Evolutionary conservation across 768 basidiomycete species (phyloP), one percentile per base, ranked within the genome.

Genomic region (Tricholoma sp.): DNA sequence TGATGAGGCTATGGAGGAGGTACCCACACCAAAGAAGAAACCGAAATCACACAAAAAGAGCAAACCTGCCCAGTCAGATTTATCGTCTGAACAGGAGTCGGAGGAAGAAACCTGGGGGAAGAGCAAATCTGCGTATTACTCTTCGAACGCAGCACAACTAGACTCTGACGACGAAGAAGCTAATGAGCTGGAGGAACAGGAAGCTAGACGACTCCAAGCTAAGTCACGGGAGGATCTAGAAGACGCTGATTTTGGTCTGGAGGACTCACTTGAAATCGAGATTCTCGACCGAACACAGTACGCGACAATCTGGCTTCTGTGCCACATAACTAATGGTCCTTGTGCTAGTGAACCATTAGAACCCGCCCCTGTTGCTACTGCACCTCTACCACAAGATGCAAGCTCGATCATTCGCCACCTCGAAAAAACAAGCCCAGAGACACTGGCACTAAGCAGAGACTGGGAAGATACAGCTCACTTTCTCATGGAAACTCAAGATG

Each of bases 151-250:
- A 32, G 86, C 78, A 34, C 74, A 89, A 54, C 73, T 92, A 36
- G 91, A 91, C 52, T 88, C 87, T 36, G 90, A 91, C 62, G 88
- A 95, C 60, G 94, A 96, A 63, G 94, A 96, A 69, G 89, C 85
- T 33, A 82, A 90, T 64, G 88, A 89, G 61, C 72, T 96, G 50
- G 94, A 98, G 65, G 91, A 92, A 67, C 85, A 88, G 66, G 94
- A 98, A 69, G 91, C 89, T 6, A 84, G 72, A 62, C 76, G 91
- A 56, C 71, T 96, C 45, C 95, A 96, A 68, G 69, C 73, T 36
- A 94, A 91, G 72, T 76, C 81, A 20, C 78, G 88, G 32, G 87
- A 91, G 60, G 79, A 70, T 10, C 78, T 96, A 77, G 71, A 62
- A 8, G 89, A 92, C 44, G 85, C 81, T 13, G 94, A 98, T 69